Evolutionary conservation across 1,139 yeast species (phyloP).

Genomic region (Geotrichum candidum): DNA sequence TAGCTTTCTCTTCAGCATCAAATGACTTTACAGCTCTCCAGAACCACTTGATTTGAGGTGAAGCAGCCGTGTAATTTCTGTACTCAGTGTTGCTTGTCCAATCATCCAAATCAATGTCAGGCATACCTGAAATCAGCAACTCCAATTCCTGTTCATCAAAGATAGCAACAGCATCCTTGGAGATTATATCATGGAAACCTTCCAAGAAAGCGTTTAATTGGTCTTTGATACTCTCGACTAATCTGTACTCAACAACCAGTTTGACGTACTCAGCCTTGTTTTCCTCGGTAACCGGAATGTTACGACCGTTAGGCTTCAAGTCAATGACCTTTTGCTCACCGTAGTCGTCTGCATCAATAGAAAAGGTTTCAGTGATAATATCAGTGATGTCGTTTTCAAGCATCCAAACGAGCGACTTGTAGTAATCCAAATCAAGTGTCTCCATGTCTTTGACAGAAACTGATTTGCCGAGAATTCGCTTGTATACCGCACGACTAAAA

Average conservation of each 20-base stretch:
- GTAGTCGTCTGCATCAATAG: constrained; percentile 89
- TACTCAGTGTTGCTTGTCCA: constrained; percentile 87
- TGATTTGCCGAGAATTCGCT: constrained; percentile 70
- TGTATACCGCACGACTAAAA: constrained; percentile 92
- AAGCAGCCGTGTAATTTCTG: constrained; percentile 75
- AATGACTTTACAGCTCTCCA: constrained; percentile 98
- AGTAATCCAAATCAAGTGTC: constrained; percentile 85
- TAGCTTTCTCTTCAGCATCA: constrained; percentile 91
- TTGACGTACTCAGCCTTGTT: constrained; percentile 89
- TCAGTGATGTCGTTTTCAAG: constrained; percentile 92
- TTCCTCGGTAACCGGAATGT: constrained; percentile 81
- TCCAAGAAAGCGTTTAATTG: constrained; percentile 81
- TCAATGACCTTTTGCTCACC: constrained; percentile 83
- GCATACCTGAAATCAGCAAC: constrained; percentile 85
- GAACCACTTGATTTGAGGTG: constrained; percentile 91
- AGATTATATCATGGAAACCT: constrained; percentile 85
- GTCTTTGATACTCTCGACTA: constrained; percentile 76
- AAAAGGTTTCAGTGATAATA: constrained; percentile 91
- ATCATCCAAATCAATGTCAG: constrained; percentile 91
- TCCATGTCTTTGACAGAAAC: constrained; percentile 93
- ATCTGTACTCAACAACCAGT: constrained; percentile 77
- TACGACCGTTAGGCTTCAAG: constrained; percentile 73
- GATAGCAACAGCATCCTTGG: constrained; percentile 77
- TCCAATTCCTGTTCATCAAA: constrained; percentile 96
- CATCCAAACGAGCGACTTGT: constrained; percentile 93